Evolutionary conservation across 148 eudicot genomes (phyloP).

Genomic region (Cornus controversa): DNA sequence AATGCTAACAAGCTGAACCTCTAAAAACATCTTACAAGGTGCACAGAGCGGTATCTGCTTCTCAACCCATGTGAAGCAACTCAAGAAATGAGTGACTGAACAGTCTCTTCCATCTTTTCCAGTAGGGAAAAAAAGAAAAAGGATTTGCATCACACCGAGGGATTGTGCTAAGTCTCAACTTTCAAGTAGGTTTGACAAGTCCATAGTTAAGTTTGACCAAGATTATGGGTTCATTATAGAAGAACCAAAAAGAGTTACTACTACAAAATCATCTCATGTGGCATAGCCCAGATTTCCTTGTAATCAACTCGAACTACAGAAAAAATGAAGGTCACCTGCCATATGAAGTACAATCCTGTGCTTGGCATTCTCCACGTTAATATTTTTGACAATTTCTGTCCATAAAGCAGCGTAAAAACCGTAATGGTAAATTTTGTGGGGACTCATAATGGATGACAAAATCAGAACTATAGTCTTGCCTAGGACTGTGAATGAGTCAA

Average conservation of each 20-base stretch:
- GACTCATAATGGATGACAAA: neutral
- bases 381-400: too few species aligned
- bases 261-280: too few species aligned
- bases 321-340: neutral
- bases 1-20: neutral
- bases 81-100: neutral
- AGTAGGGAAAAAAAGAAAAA: neutral
- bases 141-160: neutral
- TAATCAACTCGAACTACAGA: too few species aligned
- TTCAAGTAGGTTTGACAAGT: neutral
- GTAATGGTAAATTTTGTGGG: too few species aligned
- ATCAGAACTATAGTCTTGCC: neutral
- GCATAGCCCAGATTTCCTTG: too few species aligned
- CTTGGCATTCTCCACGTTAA: neutral
- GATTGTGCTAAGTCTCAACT: neutral
- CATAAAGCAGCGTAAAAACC: too few species aligned
- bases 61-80: neutral
- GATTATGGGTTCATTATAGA: neutral
- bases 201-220: neutral
- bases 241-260: too few species aligned
- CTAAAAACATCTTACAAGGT: neutral
- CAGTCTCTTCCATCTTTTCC: neutral
- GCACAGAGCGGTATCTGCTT: neutral
- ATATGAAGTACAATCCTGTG: neutral
- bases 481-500: too few species aligned